Conservation (phyloP, 257 asterid genomes). For the Gentiana straminea region DNA sequence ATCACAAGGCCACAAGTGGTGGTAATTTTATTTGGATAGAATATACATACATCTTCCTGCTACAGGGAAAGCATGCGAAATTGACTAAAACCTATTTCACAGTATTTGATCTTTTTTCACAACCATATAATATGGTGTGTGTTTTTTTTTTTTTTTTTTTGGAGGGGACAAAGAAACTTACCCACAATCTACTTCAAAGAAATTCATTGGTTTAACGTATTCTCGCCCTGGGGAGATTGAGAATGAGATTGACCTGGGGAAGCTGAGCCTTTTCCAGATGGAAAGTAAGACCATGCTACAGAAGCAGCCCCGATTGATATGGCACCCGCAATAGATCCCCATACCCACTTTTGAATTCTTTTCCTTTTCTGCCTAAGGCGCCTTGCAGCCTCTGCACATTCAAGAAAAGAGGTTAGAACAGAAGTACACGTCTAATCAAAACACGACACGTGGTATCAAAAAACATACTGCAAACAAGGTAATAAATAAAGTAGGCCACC, state of each 20-base stretch:
- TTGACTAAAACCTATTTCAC: neutral
- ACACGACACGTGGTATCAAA: too few relatives aligned
- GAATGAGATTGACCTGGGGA: constrained; percentile 21
- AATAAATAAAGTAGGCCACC: too few relatives aligned
- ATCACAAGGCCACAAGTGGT: too few relatives aligned
- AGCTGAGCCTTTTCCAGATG: constrained; percentile 42
- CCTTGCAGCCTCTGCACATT: constrained; percentile 50
- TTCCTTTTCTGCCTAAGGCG: constrained; percentile 61
- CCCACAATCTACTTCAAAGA: constrained; percentile 17
- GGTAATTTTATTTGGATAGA: neutral
- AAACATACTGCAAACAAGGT: too few relatives aligned
- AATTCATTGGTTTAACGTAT: constrained; percentile 18
- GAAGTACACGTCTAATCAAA: too few relatives aligned
- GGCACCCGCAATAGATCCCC: constrained; percentile 68
- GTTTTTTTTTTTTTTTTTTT: too few relatives aligned
- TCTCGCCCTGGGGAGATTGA: constrained; percentile 23
- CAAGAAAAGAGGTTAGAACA: too few relatives aligned
- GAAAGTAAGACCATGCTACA: constrained; percentile 54
- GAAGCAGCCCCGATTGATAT: constrained; percentile 53
- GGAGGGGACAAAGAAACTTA: constrained; percentile 1
- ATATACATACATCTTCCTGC: constrained; percentile 36
- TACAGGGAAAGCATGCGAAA: constrained; percentile 11
- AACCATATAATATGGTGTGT: too few relatives aligned
- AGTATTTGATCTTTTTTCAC: too few relatives aligned
- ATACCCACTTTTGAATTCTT: constrained; percentile 54